A percentile compares a stretch with the other conserved stretches of the same genome.
Evolutionary conservation across 257 asterid genomes (phyloP).

Genomic region (Henckelia pumila): DNA sequence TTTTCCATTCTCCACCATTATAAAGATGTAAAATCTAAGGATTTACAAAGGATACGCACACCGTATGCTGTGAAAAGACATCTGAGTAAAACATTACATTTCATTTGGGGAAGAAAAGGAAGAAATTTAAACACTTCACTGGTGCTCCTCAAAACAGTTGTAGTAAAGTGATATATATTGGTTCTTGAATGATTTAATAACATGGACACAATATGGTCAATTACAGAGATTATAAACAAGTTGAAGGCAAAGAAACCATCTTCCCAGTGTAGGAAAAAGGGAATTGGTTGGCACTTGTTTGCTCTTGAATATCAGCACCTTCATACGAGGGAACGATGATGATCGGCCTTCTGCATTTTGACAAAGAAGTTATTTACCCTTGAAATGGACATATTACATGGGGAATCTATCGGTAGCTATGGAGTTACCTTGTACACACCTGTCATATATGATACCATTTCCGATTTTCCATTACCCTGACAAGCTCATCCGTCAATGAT

Average conservation of each 20-base stretch:
- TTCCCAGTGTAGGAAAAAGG: not conserved
- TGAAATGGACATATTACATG: not conserved
- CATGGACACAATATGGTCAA: not conserved
- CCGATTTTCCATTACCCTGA: conserved; percentile 79
- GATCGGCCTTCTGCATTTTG: not conserved
- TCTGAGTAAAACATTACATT: not conserved
- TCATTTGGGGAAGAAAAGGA: not conserved
- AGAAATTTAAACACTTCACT: not conserved
- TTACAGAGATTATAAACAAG: not conserved
- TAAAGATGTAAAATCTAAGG: not conserved
- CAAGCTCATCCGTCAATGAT: conserved; percentile 86
- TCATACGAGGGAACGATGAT: not conserved
- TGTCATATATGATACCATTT: conserved; percentile 83
- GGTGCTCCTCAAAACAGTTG: not conserved
- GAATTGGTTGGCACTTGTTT: not conserved
- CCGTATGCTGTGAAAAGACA: not conserved
- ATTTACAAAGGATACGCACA: not conserved
- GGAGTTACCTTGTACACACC: conserved; percentile 1
- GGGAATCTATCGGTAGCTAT: conserved; percentile 9
- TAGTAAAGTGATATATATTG: not conserved
- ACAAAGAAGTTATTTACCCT: conserved; percentile 1
- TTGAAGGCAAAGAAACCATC: not conserved
- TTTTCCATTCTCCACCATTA: not conserved
- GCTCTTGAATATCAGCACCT: not conserved
- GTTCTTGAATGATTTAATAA: not conserved